phyloP scores from a whole-genome alignment of 2,329 filamentous ascomycete species.

The Parascedosporium putredinis region DNA sequence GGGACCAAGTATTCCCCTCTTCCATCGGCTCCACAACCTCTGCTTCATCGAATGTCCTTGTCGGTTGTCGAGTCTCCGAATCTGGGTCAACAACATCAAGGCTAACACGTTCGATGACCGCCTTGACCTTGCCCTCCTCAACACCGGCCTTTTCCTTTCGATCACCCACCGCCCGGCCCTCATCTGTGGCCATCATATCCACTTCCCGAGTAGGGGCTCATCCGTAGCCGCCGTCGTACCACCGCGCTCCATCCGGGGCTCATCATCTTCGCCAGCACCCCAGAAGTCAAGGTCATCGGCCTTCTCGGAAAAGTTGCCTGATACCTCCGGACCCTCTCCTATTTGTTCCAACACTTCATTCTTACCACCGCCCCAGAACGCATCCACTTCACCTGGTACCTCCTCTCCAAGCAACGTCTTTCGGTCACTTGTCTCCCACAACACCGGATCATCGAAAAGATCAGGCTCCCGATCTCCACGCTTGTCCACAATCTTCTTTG shows the following conservation, averaged over 20 bases:
- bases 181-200: constrained; percentile 1
- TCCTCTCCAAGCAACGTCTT: constrained; percentile 1
- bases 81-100: too few species aligned
- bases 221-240: constrained; percentile 27
- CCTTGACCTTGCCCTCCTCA: background rate
- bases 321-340: constrained; percentile 26
- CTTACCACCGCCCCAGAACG: background rate
- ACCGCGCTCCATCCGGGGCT: constrained; percentile 15
- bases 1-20: too few species aligned
- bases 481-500: constrained; percentile 29
- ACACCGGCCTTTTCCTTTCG: background rate
- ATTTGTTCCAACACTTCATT: background rate
- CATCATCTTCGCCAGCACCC: background rate
- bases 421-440: constrained; percentile 25
- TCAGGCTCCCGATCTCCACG: constrained; percentile 27
- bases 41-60: too few species aligned
- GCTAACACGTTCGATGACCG: too few species aligned
- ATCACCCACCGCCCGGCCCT: constrained; percentile 7
- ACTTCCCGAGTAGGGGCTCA: constrained; percentile 23
- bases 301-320: constrained; percentile 7
- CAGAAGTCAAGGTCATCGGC: background rate
- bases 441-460: constrained; percentile 31
- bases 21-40: background rate
- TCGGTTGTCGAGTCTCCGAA: too few species aligned
- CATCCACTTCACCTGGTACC: background rate